Percentiles rank a stretch among this genome's conserved stretches.
These are phyloP conservation scores for Bocquillonia castaneifolia DNA, from an alignment of 441 rosid species.

Conservation along the genomic window DNA sequence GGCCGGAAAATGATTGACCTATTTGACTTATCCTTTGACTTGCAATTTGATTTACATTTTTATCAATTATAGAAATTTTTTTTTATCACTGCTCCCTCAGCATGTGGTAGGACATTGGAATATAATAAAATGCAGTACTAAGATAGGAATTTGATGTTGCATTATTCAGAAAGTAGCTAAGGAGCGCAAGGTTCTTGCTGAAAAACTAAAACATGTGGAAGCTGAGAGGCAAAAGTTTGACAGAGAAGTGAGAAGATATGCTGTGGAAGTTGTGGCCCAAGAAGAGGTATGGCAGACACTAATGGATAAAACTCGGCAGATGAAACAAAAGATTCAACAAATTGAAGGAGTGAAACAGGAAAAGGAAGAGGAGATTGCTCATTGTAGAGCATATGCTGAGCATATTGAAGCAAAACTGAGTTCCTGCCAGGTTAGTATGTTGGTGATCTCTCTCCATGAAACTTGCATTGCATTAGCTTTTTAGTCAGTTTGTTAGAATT, in stretches of 20 bases:
- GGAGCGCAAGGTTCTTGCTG: constrained; percentile 64
- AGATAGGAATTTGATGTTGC: constrained; percentile 19
- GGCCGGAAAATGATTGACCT: no score
- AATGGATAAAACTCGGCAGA: constrained; percentile 53
- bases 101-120: not conserved
- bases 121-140: not conserved
- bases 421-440: constrained; percentile 57
- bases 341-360: constrained; percentile 63
- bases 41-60: not conserved
- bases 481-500: not conserved
- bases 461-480: not conserved
- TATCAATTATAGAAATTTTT: not conserved
- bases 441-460: not conserved
- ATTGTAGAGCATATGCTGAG: constrained; percentile 62
- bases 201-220: constrained; percentile 56
- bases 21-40: no score
- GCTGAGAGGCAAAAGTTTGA: constrained; percentile 63
- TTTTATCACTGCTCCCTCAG: not conserved
- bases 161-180: constrained; percentile 57
- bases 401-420: constrained; percentile 66
- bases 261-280: constrained; percentile 48
- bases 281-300: constrained; percentile 61
- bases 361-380: constrained; percentile 63
- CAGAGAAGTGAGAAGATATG: constrained; percentile 57
- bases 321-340: constrained; percentile 59